Base-by-base conservation (phyloP, 306 rosid genomes). In the Coriaria nepalensis region DNA sequence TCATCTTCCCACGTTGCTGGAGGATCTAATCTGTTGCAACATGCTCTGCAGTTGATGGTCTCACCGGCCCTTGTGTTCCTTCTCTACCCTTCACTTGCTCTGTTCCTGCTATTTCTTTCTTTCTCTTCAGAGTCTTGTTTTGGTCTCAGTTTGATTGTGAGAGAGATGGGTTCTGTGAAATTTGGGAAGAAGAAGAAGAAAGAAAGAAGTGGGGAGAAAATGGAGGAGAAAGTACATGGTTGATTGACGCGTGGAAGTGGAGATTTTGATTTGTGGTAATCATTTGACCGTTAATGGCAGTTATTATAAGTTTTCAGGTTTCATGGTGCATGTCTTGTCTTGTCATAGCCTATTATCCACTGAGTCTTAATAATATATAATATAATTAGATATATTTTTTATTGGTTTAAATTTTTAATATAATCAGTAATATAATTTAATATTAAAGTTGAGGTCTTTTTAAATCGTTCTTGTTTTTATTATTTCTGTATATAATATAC, bases 1-100 rank as follows among this genome's bases (percentile, higher is more conserved):
- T 76, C 34, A 59, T 33, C 58, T 78, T 78, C 50, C 9, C 63
- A 5, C 76, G 61, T 63, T 78, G 81, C 65, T 65, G 61, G 46
- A 78, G 81, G 43, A 47, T 67, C 32, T 71, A 3, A 20, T 3
- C 76, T 4, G 78, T 71, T 3, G 71, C 54, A 48, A 20, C 29
- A 20, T 74, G 71, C 64, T 8, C 47, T 10, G 29, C 63, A 2
- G 72, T 5, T 0, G 68, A 37, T 9, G 73, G 52, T 33, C 54
- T 54, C 37, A 20, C 1, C 29, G 29, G 1, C 29, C 29, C 29
- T 20, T 20, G 29, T 20, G 29, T 20, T 20, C 2, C 60, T 51
- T 42, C 71, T 39, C 12, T 66, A 65, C 61, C 58, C 29, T 67
- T 63, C 56, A 36, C 51, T 47, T 10, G 56, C 20, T 63, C 64